These are phyloP conservation scores for Canna indica DNA, from an alignment of 176 grass and related monocot genomes.

Conservation along the genomic window DNA sequence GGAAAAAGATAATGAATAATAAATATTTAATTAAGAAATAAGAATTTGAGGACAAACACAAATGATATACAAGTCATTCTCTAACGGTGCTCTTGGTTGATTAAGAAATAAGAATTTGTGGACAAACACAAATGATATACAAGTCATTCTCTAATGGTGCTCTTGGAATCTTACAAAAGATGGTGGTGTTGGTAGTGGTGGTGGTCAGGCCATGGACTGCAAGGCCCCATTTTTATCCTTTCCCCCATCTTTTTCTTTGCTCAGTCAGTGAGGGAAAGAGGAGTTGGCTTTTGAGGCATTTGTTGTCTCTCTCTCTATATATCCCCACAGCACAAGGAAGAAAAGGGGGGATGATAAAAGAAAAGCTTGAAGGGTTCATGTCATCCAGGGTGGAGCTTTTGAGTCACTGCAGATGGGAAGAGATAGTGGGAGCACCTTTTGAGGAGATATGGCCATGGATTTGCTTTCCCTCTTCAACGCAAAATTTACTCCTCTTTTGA, in stretches of 20 bases:
- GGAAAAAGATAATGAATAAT: neutral
- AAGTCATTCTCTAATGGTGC: slow-evolving; percentile 8
- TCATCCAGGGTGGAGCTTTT: slow-evolving; percentile 21
- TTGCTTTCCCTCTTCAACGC: neutral
- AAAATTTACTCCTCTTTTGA: neutral
- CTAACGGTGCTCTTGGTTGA: slow-evolving; percentile 20
- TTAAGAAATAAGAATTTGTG: neutral
- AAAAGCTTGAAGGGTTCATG: slow-evolving; percentile 12
- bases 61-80: neutral
- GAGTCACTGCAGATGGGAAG: slow-evolving; percentile 2
- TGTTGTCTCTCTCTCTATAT: neutral
- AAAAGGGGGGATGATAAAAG: neutral
- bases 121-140: neutral
- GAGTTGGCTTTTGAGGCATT: neutral
- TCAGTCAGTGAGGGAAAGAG: neutral
- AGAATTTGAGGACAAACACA: neutral
- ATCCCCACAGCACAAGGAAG: slow-evolving; percentile 3
- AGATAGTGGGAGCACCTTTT: slow-evolving; percentile 95
- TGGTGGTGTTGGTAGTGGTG: slow-evolving; percentile 40
- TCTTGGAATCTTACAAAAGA: slow-evolving; percentile 61
- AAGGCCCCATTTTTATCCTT: slow-evolving; percentile 1
- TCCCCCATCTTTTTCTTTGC: neutral
- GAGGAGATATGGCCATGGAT: slow-evolving; percentile 21
- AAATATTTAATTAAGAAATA: neutral
- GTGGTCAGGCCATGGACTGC: neutral